phyloP scores from a whole-genome alignment of 805 yeast genomes.

The Lipomyces starkeyi region DNA sequence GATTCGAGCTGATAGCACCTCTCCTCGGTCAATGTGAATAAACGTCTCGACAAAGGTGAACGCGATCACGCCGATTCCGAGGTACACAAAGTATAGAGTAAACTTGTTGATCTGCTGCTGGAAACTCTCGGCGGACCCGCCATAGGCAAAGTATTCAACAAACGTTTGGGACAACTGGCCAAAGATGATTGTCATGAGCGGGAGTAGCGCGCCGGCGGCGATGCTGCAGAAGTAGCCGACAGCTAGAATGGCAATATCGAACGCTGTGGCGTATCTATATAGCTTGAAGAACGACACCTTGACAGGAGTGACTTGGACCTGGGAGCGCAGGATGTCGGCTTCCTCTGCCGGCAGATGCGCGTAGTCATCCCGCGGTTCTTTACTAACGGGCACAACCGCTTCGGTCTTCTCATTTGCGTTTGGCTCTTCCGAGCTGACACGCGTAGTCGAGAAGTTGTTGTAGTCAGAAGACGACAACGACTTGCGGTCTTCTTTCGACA shows the following conservation, averaged over 20 bases:
- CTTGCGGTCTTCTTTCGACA: neutral
- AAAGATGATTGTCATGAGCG: slow-evolving; percentile 50
- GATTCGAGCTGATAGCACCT: slow-evolving; percentile 49
- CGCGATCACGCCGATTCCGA: slow-evolving; percentile 46
- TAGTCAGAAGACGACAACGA: neutral
- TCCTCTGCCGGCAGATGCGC: slow-evolving; percentile 43
- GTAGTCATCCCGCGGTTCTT: slow-evolving; percentile 24
- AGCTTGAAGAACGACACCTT: slow-evolving; percentile 41
- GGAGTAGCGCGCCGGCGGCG: slow-evolving; percentile 44
- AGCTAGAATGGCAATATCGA: slow-evolving; percentile 25
- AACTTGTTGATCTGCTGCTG: slow-evolving; percentile 18
- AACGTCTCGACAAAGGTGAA: slow-evolving; percentile 45
- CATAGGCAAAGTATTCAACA: slow-evolving; percentile 44
- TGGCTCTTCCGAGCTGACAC: neutral
- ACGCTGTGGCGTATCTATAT: slow-evolving; percentile 47
- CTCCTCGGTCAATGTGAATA: slow-evolving; percentile 50
- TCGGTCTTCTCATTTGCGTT: neutral
- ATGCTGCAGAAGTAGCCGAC: slow-evolving; percentile 46
- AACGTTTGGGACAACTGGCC: slow-evolving; percentile 50
- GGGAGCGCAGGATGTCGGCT: slow-evolving; percentile 45
- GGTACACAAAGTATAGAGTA: slow-evolving; percentile 47
- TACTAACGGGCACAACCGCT: neutral
- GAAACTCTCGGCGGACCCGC: slow-evolving; percentile 28
- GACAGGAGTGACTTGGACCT: slow-evolving; percentile 40
- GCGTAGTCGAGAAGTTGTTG: neutral